Percentiles rank a stretch among this genome's conserved stretches.
Conservation (phyloP, 768 basidiomycete species). For the Podaxis mareebaensis region DNA sequence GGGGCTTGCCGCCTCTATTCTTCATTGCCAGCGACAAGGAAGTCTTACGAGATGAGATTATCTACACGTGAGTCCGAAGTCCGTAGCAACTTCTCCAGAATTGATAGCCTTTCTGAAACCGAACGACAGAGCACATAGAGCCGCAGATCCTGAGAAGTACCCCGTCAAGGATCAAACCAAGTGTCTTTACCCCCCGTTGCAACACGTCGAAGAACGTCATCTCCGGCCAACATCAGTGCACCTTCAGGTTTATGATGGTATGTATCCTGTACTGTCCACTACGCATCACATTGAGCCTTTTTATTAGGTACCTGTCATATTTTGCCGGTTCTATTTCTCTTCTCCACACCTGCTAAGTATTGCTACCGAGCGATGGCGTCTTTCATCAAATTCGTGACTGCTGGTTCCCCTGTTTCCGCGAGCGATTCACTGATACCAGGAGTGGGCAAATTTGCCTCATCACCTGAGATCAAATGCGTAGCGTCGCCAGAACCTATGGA, state of each 20-base stretch:
- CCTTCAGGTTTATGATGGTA: conserved; percentile 90
- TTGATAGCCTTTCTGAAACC: conserved; percentile 3
- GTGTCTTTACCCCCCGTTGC: conserved; percentile 55
- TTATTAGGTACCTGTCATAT: conserved; percentile 67
- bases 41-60: conserved; percentile 88
- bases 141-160: conserved; percentile 78
- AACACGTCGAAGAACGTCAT: conserved; percentile 52
- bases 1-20: conserved; percentile 85
- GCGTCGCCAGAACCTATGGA: conserved; percentile 8
- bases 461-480: not conserved
- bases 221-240: conserved; percentile 77
- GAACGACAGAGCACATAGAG: conserved; percentile 79
- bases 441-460: not conserved
- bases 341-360: conserved; percentile 77
- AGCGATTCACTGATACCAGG: conserved; percentile 3
- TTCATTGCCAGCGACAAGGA: conserved; percentile 89
- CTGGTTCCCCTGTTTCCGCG: conserved; percentile 18
- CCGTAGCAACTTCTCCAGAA: not conserved
- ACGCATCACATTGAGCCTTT: conserved; percentile 8
- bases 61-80: conserved; percentile 65
- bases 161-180: conserved; percentile 45
- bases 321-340: conserved; percentile 71
- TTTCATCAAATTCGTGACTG: conserved; percentile 69
- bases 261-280: conserved; percentile 22
- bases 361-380: conserved; percentile 77